Evolutionary conservation across 2,329 filamentous ascomycete species (phyloP).

Genomic region (Cordyceps javanica): DNA sequence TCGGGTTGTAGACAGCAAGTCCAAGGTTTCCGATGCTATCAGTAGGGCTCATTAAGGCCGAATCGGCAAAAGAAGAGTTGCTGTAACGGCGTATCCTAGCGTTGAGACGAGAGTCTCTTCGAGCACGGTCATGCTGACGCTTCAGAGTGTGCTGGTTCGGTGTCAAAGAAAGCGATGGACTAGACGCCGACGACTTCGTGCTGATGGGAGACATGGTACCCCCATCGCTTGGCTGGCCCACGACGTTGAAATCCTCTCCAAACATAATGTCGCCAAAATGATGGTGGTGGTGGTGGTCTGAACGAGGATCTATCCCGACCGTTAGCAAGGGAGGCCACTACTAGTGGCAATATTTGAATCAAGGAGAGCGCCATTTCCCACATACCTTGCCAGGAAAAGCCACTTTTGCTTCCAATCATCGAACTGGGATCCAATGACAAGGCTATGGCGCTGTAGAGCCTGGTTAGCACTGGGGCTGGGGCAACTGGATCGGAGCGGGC

Average conservation of each 20-base stretch:
- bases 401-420: slow-evolving; percentile 11
- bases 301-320: background rate
- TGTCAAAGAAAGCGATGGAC: slow-evolving; percentile 48
- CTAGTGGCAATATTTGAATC: slow-evolving; percentile 1
- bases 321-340: slow-evolving; percentile 7
- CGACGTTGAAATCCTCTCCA: background rate
- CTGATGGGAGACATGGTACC: slow-evolving; percentile 4
- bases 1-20: slow-evolving; percentile 46
- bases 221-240: slow-evolving; percentile 1
- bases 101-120: slow-evolving; percentile 51
- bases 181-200: slow-evolving; percentile 48
- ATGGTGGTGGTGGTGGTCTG: background rate
- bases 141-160: slow-evolving; percentile 57
- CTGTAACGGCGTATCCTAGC: slow-evolving; percentile 44
- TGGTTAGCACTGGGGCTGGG: slow-evolving; percentile 6
- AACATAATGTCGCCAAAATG: slow-evolving; percentile 6
- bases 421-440: slow-evolving; percentile 10
- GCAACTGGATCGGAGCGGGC: background rate
- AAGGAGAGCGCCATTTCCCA: slow-evolving; percentile 7
- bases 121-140: slow-evolving; percentile 52
- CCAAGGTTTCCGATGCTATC: slow-evolving; percentile 36
- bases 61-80: slow-evolving; percentile 37
- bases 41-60: slow-evolving; percentile 28
- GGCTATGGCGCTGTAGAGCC: slow-evolving; percentile 11
- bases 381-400: slow-evolving; percentile 11